Evolutionary conservation across 2,329 filamentous ascomycete genomes (phyloP).

Genomic region (Apiospora kogelbergensis): DNA sequence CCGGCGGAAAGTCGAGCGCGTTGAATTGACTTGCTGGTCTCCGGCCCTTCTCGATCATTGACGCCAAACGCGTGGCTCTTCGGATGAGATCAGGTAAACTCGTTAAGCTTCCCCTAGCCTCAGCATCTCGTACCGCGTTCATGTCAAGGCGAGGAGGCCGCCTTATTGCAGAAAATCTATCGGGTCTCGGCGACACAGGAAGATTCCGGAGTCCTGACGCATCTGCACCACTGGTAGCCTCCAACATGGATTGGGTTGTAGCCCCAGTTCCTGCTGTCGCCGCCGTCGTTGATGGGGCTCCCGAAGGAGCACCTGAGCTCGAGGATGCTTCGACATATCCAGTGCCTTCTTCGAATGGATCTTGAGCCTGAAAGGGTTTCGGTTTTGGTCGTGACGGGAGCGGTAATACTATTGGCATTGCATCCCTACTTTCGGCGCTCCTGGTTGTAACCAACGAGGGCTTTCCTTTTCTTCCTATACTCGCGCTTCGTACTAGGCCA

Average conservation of each 20-base stretch:
- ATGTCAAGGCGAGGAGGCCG: slow-evolving; percentile 78
- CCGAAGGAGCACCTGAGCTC: slow-evolving; percentile 39
- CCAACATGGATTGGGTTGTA: slow-evolving; percentile 48
- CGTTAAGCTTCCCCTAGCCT: slow-evolving; percentile 84
- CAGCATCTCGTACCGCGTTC: slow-evolving; percentile 76
- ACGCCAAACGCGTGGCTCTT: slow-evolving; percentile 81
- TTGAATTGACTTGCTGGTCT: slow-evolving; percentile 61
- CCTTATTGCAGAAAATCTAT: slow-evolving; percentile 54
- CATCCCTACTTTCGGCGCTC: slow-evolving; percentile 27
- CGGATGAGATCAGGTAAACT: slow-evolving; percentile 89
- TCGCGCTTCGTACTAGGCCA: slow-evolving; percentile 60
- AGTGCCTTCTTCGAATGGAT: slow-evolving; percentile 42
- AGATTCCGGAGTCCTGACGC: slow-evolving; percentile 32
- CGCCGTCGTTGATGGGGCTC: not conserved
- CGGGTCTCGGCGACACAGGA: slow-evolving; percentile 32
- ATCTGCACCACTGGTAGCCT: slow-evolving; percentile 47
- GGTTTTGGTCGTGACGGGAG: slow-evolving; percentile 33
- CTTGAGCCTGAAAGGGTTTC: slow-evolving; percentile 35
- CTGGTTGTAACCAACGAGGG: slow-evolving; percentile 54
- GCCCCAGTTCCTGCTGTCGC: slow-evolving; percentile 27
- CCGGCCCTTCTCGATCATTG: slow-evolving; percentile 82
- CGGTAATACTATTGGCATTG: slow-evolving; percentile 17
- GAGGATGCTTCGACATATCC: slow-evolving; percentile 47
- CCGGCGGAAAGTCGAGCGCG: slow-evolving; percentile 51
- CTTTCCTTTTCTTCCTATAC: slow-evolving; percentile 60